Conservation (phyloP, 495 filamentous ascomycete genomes). For the Aspergillus leporis region DNA sequence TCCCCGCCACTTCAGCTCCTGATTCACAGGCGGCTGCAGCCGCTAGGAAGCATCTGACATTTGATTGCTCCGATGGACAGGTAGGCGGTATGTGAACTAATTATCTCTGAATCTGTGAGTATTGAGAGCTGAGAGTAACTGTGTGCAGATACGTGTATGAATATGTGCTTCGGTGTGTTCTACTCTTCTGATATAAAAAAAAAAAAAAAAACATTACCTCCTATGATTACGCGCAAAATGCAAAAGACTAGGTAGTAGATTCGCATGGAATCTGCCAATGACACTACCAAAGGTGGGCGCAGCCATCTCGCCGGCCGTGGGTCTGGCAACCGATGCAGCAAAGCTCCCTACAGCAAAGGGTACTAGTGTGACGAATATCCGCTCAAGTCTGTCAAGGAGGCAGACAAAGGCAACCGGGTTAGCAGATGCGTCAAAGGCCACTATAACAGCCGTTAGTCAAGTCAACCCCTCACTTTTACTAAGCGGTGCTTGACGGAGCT, state of each 20-base stretch:
- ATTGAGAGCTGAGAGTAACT: not conserved
- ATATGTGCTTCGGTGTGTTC: slow-evolving; percentile 1
- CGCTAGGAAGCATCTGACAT: not conserved
- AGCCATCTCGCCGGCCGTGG: slow-evolving; percentile 3
- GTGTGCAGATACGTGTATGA: slow-evolving; percentile 1
- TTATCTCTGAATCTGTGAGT: not conserved
- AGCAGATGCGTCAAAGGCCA: not conserved
- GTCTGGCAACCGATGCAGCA: slow-evolving; percentile 2
- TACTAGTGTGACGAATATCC: slow-evolving; percentile 9
- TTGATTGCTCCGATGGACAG: slow-evolving; percentile 1
- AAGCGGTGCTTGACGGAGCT: not conserved
- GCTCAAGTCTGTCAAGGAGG: slow-evolving; percentile 8
- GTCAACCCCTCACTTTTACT: not conserved
- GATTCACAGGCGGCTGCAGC: not conserved
- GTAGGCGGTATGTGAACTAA: not conserved
- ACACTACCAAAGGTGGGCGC: not conserved
- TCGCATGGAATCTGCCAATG: not conserved
- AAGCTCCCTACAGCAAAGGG: slow-evolving; percentile 2
- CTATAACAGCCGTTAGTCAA: slow-evolving; percentile 2
- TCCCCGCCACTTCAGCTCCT: not conserved
- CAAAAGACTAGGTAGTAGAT: not conserved
- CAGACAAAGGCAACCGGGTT: slow-evolving; percentile 5
- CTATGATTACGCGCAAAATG: slow-evolving; percentile 2
- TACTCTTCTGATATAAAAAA: not conserved
- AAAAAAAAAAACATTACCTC: not conserved